Evolutionary conservation across 352 stramenopile genomes (phyloP), one percentile per base, ranked within the genome.

Genomic region (Globisporangium ultimum): DNA sequence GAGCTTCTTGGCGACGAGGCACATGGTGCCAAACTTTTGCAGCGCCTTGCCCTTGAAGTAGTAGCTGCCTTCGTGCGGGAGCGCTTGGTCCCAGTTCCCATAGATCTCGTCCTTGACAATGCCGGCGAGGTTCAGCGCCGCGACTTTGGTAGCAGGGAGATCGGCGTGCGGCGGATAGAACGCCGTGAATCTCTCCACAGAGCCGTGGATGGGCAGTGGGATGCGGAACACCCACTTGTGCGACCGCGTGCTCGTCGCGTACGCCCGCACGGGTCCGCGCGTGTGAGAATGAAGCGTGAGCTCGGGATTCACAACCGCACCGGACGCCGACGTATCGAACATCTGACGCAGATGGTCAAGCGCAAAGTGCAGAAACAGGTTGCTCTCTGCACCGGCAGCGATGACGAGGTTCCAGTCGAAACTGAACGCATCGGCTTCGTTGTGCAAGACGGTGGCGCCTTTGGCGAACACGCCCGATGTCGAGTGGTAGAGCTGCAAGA

Each of bases 1-100:
- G 48, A 91, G 66, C 17, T 85, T 66, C 43, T 75, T 69, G 1
- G 84, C 80, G 11, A 93, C 61, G n/a, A 93, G 58, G 61, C 80
- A 88, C 78, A 93, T 88, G 0, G 74, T 85, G 3, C 76, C 82
- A 50, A 84, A 90, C 66, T 91, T 91, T 53, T 93, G 84, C 20
- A 91, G 55, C 12, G 74, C 56, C 42, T 93, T 93, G 46, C 84
- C 82, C 56, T 90, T 91, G 60, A 93, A 93, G 70, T 93, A 93
- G 64, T 93, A 93, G 60, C 80, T 89, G 22, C 75, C 82, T 64
- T 89, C 74, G 22, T 69, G 64, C 8, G 78, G 79, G 42, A 91
- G 55, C 9, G 70, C 53, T 43, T 57, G 48, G 15, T 68, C 61
- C 84, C 84, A 94, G 34, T 88, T 67, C n/a, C 68, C 72, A 21